A percentile compares a stretch with the other conserved stretches of the same genome.
Conservation (phyloP, 2,329 filamentous ascomycete genomes). For the Hypoxylon sp. region DNA sequence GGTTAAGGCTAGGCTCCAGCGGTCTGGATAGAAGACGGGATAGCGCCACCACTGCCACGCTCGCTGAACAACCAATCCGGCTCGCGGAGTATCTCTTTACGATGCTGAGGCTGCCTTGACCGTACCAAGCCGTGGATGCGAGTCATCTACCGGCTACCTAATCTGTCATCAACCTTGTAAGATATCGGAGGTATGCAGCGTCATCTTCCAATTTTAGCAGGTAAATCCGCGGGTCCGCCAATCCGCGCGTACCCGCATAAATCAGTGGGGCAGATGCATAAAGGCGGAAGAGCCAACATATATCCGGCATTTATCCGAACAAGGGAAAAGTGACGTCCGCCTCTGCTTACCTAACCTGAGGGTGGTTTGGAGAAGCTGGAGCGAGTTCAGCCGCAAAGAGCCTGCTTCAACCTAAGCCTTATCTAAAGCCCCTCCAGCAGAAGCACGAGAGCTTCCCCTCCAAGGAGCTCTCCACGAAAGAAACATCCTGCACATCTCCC, state of each 20-base stretch:
- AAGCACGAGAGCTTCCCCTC: slow-evolving; percentile 8
- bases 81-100: neutral
- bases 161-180: neutral
- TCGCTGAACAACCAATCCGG: slow-evolving; percentile 7
- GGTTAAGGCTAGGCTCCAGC: slow-evolving; percentile 30
- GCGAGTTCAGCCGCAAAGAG: slow-evolving; percentile 35
- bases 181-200: neutral
- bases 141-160: slow-evolving; percentile 14
- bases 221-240: neutral
- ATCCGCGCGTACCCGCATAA: neutral
- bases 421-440: slow-evolving; percentile 28
- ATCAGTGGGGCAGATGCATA: neutral
- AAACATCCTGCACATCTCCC: too few relatives aligned
- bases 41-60: slow-evolving; percentile 8
- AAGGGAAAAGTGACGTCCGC: slow-evolving; percentile 34
- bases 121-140: slow-evolving; percentile 15
- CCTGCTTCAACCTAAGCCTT: slow-evolving; percentile 21
- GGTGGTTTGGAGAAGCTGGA: slow-evolving; percentile 20
- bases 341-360: slow-evolving; percentile 21
- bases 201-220: slow-evolving; percentile 13
- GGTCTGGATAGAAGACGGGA: neutral
- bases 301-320: slow-evolving; percentile 22
- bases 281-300: neutral
- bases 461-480: slow-evolving; percentile 10
- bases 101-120: neutral